A percentile compares a stretch with the other conserved stretches of the same genome.
phyloP scores from a whole-genome alignment of 306 rosid species.

The Ziziphus jujuba region DNA sequence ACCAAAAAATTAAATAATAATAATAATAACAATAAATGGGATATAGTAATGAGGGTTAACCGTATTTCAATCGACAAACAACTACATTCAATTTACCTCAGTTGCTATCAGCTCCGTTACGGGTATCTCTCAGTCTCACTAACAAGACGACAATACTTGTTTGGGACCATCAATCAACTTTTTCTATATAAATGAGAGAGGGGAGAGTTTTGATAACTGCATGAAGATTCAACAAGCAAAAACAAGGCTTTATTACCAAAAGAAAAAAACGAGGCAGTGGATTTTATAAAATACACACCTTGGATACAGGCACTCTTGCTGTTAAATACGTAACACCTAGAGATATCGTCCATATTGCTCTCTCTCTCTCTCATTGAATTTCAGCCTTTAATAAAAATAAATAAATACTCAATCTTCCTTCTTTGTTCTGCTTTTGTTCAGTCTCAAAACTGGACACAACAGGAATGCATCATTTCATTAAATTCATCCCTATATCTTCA shows the following conservation, averaged over 20 bases:
- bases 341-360: conserved; percentile 16
- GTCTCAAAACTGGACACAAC: conserved; percentile 33
- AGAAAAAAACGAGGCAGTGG: neutral
- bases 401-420: conserved; percentile 24
- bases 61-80: conserved; percentile 1
- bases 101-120: neutral
- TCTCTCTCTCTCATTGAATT: conserved; percentile 21
- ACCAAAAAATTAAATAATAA: no score
- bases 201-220: no score
- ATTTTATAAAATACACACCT: conserved; percentile 8
- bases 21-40: neutral
- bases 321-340: conserved; percentile 20
- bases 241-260: no score
- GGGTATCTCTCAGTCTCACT: conserved; percentile 11
- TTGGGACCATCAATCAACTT: conserved; percentile 29
- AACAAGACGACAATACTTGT: conserved; percentile 22
- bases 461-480: conserved; percentile 21
- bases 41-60: conserved; percentile 4
- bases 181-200: neutral
- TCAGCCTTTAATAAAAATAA: neutral
- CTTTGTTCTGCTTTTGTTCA: conserved; percentile 10
- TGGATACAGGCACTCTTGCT: conserved; percentile 13
- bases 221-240: no score
- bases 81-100: conserved; percentile 23
- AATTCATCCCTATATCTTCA: conserved; percentile 29